A percentile compares a stretch with the other conserved stretches of the same genome.
These are phyloP conservation scores for Backusella tuberculispora DNA, from an alignment of 192 early-diverging fungal species.

Conservation along the genomic window DNA sequence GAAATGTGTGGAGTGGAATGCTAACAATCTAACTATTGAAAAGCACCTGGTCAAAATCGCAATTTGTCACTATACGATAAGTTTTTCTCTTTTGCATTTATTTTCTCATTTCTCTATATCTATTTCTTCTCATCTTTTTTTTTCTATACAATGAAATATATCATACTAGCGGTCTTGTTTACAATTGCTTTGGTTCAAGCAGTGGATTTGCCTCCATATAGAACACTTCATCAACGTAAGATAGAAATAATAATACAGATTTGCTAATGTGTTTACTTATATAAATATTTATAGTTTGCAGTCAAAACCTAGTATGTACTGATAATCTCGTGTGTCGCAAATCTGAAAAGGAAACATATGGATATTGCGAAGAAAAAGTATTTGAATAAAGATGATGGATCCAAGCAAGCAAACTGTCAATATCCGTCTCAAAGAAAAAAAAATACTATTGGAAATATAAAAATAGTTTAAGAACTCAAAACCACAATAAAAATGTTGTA, in stretches of 20 bases:
- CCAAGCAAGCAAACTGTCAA: no score
- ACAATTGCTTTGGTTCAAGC: not conserved
- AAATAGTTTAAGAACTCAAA: no score
- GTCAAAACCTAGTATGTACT: not conserved
- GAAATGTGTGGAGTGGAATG: not conserved
- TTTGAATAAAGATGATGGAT: no score
- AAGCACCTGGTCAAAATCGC: not conserved
- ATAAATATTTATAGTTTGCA: not conserved
- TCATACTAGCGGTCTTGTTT: not conserved
- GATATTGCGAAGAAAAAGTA: not conserved
- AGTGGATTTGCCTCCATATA: not conserved
- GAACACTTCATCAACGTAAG: slow-evolving; percentile 7
- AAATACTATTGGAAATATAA: no score
- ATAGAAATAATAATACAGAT: not conserved
- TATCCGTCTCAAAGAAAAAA: no score
- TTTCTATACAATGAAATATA: not conserved
- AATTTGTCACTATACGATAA: not conserved
- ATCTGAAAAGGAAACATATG: not conserved
- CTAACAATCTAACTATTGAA: not conserved
- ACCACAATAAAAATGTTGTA: not conserved
- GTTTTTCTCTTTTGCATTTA: not conserved
- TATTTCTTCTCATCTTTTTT: not conserved
- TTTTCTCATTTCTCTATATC: not conserved
- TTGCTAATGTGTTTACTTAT: not conserved
- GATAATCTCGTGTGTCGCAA: not conserved